Percentiles rank a stretch among this genome's conserved stretches.
These are phyloP conservation scores for Elaeis oleifera DNA, from an alignment of 202 grass and related monocot species.

Conservation along the genomic window DNA sequence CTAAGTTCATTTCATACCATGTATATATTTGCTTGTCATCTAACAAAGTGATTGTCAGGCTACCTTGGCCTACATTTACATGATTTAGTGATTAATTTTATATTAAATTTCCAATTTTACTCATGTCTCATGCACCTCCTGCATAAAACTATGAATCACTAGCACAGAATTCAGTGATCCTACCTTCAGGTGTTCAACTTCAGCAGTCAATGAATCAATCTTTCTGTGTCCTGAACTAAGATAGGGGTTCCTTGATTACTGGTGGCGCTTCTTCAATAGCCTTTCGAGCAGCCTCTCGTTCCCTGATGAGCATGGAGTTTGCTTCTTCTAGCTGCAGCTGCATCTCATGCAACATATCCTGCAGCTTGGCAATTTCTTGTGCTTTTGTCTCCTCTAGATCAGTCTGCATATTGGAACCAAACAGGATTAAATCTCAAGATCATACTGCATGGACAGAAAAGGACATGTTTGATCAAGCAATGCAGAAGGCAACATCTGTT, in stretches of 20 bases:
- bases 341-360: constrained; percentile 62
- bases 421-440: constrained; percentile 25
- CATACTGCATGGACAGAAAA: background rate
- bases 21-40: too few species aligned
- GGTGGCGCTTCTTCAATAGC: constrained; percentile 96
- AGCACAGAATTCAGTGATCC: background rate
- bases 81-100: too few species aligned
- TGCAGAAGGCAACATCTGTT: too few species aligned
- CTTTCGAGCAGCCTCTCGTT: constrained; percentile 92
- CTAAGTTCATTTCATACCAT: too few species aligned
- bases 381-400: constrained; percentile 90
- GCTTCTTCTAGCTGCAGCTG: constrained; percentile 85
- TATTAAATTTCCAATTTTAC: too few species aligned
- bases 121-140: too few species aligned
- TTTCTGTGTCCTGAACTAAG: constrained; percentile 75
- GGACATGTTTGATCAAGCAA: too few species aligned
- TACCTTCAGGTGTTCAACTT: constrained; percentile 82
- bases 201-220: constrained; percentile 58
- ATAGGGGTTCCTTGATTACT: constrained; percentile 91
- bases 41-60: too few species aligned
- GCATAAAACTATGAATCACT: too few species aligned
- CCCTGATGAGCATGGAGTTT: constrained; percentile 49
- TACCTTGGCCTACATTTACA: too few species aligned
- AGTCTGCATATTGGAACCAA: constrained; percentile 48
- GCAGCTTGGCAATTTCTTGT: constrained; percentile 77